Evolutionary conservation across 2,329 filamentous ascomycete genomes (phyloP).

Genomic region (Sclerotinia nivalis): DNA sequence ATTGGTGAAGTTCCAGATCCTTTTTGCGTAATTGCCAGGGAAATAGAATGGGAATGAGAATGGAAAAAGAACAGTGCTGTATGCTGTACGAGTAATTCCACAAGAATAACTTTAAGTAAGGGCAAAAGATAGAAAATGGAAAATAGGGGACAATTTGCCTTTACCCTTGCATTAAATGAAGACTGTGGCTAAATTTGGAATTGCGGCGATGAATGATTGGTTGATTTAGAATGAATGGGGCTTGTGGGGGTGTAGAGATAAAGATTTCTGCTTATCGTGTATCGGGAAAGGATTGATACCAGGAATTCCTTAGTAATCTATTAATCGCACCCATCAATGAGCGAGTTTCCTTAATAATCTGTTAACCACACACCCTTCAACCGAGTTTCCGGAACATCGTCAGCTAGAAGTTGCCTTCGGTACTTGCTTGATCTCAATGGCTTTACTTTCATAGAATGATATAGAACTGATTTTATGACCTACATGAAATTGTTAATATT

Average conservation of each 20-base stretch:
- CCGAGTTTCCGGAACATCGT: slow-evolving; percentile 10
- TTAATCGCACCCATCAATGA: not conserved
- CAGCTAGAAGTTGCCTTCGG: slow-evolving; percentile 21
- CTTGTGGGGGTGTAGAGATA: slow-evolving; percentile 6
- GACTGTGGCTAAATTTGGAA: not conserved
- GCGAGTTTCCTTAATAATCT: not conserved
- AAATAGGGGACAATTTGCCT: slow-evolving; percentile 14
- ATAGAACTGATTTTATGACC: not conserved
- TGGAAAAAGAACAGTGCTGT: not conserved
- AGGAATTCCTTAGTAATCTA: not conserved
- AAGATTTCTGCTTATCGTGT: slow-evolving; percentile 1
- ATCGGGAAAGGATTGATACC: not conserved
- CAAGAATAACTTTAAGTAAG: not conserved
- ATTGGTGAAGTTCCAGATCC: slow-evolving; percentile 19
- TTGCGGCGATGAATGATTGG: not conserved
- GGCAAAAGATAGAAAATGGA: slow-evolving; percentile 29
- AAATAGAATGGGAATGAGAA: not conserved
- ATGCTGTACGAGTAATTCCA: not conserved
- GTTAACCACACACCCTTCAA: not conserved
- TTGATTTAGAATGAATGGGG: not conserved
- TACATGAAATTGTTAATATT: slow-evolving; percentile 9
- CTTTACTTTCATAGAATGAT: slow-evolving; percentile 13
- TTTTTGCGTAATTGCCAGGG: not conserved
- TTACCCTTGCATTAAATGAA: slow-evolving; percentile 15
- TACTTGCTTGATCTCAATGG: not conserved